A percentile compares a stretch with the other conserved stretches of the same genome.
Evolutionary conservation across 257 asterid species (phyloP).

Genomic region (Plantago major): DNA sequence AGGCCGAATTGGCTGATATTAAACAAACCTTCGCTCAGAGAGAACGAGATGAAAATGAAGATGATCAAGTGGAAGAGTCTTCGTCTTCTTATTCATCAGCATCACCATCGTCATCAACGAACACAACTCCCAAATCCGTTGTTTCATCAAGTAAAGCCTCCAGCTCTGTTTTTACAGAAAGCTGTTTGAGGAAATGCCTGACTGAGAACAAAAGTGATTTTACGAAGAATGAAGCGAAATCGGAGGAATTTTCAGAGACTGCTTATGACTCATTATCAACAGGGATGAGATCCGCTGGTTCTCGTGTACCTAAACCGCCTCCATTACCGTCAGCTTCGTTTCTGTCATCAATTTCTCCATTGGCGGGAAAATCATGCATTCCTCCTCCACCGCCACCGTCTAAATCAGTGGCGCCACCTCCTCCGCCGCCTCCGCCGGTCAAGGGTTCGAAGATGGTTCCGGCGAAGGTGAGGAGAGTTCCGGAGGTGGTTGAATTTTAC

Average conservation of each 20-base stretch:
- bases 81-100: slow-evolving; percentile 7
- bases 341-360: slow-evolving; percentile 38
- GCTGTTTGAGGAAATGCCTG: slow-evolving; percentile 42
- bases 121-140: slow-evolving; percentile 22
- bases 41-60: slow-evolving; percentile 4
- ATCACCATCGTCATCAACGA: no score
- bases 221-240: slow-evolving; percentile 17
- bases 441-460: slow-evolving; percentile 38
- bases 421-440: slow-evolving; percentile 57
- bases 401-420: slow-evolving; percentile 37
- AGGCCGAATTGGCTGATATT: slow-evolving; percentile 51
- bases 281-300: slow-evolving; percentile 35
- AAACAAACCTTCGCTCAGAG: slow-evolving; percentile 50
- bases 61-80: background rate
- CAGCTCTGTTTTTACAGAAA: slow-evolving; percentile 26
- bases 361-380: slow-evolving; percentile 30
- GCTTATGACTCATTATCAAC: slow-evolving; percentile 29
- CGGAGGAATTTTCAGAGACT: slow-evolving; percentile 4
- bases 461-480: slow-evolving; percentile 57
- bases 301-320: slow-evolving; percentile 57
- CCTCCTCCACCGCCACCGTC: slow-evolving; percentile 23
- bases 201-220: slow-evolving; percentile 19
- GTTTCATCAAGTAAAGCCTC: slow-evolving; percentile 19
- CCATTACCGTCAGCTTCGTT: slow-evolving; percentile 58
- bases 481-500: slow-evolving; percentile 88